These are phyloP conservation scores for Pseudogymnoascus sp. DNA, from an alignment of 2,329 filamentous ascomycete species.

Conservation along the genomic window DNA sequence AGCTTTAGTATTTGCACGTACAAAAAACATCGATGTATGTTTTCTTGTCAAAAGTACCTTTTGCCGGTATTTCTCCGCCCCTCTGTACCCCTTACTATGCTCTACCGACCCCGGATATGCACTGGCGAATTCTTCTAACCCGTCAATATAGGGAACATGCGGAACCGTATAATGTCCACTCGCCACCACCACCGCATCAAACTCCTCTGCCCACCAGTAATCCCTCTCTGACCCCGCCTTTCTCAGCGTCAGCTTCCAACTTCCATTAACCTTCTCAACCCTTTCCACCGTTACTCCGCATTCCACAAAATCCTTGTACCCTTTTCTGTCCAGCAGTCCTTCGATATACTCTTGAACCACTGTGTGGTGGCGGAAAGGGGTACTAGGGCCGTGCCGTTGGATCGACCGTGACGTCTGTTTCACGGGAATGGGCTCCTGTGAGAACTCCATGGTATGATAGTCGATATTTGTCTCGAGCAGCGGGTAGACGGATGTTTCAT, in stretches of 20 bases:
- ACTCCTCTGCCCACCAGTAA: conserved; percentile 55
- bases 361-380: conserved; percentile 55
- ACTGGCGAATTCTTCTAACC: conserved; percentile 50
- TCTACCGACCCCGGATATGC: conserved; percentile 46
- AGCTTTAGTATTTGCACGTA: not conserved
- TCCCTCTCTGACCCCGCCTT: conserved; percentile 37
- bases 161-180: conserved; percentile 62
- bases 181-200: conserved; percentile 62
- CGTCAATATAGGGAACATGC: conserved; percentile 52
- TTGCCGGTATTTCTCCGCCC: conserved; percentile 48
- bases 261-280: conserved; percentile 40
- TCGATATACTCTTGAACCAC: conserved; percentile 50
- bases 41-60: conserved; percentile 30
- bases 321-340: conserved; percentile 42
- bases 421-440: conserved; percentile 46
- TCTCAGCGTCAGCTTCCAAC: conserved; percentile 49
- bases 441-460: conserved; percentile 52
- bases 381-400: conserved; percentile 45
- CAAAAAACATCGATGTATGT: conserved; percentile 25
- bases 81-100: conserved; percentile 69
- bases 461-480: conserved; percentile 61
- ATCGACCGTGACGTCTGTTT: conserved; percentile 36
- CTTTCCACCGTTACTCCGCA: conserved; percentile 57
- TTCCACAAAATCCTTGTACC: conserved; percentile 45
- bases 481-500: conserved; percentile 54